Conservation (phyloP, 306 rosid species). For the Lablab purpureus region DNA sequence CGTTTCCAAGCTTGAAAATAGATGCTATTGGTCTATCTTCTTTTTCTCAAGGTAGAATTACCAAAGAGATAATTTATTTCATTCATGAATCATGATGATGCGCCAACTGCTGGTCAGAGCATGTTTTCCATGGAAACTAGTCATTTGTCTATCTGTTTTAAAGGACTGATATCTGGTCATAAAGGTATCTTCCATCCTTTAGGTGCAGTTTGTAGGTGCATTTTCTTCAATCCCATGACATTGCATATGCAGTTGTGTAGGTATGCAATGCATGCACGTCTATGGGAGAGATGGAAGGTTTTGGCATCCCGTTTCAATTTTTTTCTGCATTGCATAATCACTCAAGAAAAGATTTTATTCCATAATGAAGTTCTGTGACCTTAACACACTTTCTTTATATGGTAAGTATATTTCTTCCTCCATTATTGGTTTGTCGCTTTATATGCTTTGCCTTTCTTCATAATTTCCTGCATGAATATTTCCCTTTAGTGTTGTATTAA, state of each 20-base stretch:
- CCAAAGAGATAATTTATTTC: background rate
- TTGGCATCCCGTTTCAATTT: constrained; percentile 24
- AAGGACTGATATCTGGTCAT: background rate
- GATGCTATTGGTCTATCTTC: background rate
- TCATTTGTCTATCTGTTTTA: constrained; percentile 23
- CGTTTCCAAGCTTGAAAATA: constrained; percentile 6
- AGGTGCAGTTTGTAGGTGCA: constrained; percentile 20
- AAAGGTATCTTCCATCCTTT: constrained; percentile 3
- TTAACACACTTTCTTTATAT: background rate
- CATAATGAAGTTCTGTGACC: background rate
- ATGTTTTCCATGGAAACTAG: background rate
- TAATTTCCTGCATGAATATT: background rate
- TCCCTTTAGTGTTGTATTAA: background rate
- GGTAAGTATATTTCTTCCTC: constrained; percentile 30
- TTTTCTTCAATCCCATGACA: too few species aligned
- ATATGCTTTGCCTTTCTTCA: too few species aligned
- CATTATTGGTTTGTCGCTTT: too few species aligned
- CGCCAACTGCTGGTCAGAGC: background rate
- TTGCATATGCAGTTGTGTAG: too few species aligned
- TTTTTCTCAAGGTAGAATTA: too few species aligned
- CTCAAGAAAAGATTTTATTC: constrained; percentile 11
- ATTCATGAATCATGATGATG: constrained; percentile 32
- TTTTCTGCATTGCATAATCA: constrained; percentile 11
- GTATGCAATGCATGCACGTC: background rate
- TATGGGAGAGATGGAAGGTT: background rate